Percentiles rank a stretch among this genome's conserved stretches.
phyloP scores from a whole-genome alignment of 2,329 filamentous ascomycete species.

The Xylaria sp. region DNA sequence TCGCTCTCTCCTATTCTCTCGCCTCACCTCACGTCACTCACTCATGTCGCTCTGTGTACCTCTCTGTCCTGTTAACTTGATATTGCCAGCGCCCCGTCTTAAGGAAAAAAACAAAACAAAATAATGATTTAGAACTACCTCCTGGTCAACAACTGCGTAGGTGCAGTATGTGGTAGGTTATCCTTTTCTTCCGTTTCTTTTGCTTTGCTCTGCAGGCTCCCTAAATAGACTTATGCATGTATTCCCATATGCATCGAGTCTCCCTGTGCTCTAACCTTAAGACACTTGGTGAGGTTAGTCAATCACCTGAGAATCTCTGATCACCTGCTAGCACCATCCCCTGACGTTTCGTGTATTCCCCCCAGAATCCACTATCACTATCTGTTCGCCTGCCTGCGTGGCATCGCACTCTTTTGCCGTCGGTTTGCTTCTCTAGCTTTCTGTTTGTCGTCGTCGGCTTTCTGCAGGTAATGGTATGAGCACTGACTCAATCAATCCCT shows the following conservation, averaged over 20 bases:
- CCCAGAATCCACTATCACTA: conserved; percentile 10
- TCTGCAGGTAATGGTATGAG: conserved; percentile 6
- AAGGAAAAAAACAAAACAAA: too few relatives aligned
- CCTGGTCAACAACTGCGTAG: too few relatives aligned
- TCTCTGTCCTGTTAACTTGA: neutral
- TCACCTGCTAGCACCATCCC: conserved; percentile 32
- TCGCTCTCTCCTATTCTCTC: conserved; percentile 17
- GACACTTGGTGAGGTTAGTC: neutral
- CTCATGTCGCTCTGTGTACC: neutral
- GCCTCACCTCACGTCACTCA: conserved; percentile 4
- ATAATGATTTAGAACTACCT: too few relatives aligned
- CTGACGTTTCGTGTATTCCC: conserved; percentile 22
- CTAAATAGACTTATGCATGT: conserved; percentile 1
- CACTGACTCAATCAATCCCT: neutral
- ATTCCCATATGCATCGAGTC: neutral
- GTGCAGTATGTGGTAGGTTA: neutral
- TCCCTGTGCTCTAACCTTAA: neutral
- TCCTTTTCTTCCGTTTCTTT: neutral
- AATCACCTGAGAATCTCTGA: conserved; percentile 31
- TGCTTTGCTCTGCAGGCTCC: neutral
- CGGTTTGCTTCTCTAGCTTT: conserved; percentile 10
- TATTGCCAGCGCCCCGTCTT: neutral
- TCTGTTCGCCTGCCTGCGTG: conserved; percentile 1
- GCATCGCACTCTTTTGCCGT: neutral
- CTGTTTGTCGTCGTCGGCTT: conserved; percentile 24